Base-by-base conservation (phyloP, 2,329 filamentous ascomycete species). In the Colletotrichum gloeosporioides region DNA sequence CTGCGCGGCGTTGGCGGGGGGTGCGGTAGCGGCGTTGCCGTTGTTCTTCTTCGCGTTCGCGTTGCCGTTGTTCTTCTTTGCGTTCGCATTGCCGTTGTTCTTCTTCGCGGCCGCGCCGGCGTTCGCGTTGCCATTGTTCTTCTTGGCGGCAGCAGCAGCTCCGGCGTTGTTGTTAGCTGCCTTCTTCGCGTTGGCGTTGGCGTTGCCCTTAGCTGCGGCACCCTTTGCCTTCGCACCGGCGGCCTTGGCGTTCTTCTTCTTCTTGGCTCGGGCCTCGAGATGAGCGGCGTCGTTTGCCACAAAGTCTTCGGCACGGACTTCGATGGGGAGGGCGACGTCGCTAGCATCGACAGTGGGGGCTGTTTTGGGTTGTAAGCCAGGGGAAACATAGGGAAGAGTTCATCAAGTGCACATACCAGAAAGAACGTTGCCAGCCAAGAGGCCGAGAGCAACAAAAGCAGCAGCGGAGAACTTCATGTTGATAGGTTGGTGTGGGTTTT, bases 381-480 rank as follows among this genome's bases (percentile, higher is more conserved):
- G 3, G 1, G 12, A 44, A 57, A n/a, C 59, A 49, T 8, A 25
- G 12, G 15, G n/a, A 3, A 16, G 32, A 12, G 3, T 13, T 4
- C 8, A 18, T 10, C 1, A 8, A 36, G 2, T 8, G n/a, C 44
- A 61, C 70, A 64, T 61, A 73, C 74, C 74, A 27, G 74, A 74
- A 12, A 77, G 31, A 29, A 75, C 71, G 18, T 71, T 77, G 62
- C 71, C 71, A 31, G 72, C 72, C 39, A 77, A 16, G 8, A 75
- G 66, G 62, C 71, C 55, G 6, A 77, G 32, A 12, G 74, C 59
- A 8, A 76, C 12, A 7, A 76, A 32, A 36, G 75, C 67, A 22
- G 75, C 67, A 31, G 66, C 67, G 13, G 75, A 71, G 22, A 77
- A 77, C 55, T 64, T 77, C 75, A 77, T 77, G 27, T 29, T 71